Conservation (phyloP, 208 protist species). For the Crithidia thermophila region DNA sequence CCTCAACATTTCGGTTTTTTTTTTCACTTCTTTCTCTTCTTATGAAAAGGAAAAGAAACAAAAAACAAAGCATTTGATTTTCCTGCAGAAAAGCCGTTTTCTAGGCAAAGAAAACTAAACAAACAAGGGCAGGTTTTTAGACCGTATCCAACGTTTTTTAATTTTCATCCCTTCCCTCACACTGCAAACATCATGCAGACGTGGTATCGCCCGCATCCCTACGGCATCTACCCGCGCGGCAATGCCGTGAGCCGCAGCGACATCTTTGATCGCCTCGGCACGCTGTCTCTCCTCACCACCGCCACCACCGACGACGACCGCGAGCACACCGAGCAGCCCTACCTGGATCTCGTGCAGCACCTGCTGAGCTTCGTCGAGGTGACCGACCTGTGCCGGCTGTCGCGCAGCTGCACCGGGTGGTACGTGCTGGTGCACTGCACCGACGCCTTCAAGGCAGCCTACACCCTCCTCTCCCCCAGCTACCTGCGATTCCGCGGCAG, state of each 20-base stretch:
- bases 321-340: constrained; percentile 70
- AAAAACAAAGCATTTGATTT: neutral
- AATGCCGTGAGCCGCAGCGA: constrained; percentile 58
- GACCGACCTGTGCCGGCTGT: constrained; percentile 69
- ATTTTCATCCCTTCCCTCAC: neutral
- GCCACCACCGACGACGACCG: constrained; percentile 50
- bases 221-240: constrained; percentile 81
- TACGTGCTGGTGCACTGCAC: constrained; percentile 84
- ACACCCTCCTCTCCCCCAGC: constrained; percentile 54
- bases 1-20: neutral
- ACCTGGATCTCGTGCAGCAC: constrained; percentile 69
- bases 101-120: too few species aligned
- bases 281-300: constrained; percentile 57
- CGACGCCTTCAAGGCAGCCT: constrained; percentile 81
- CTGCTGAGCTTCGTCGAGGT: constrained; percentile 72
- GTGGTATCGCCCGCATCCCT: constrained; percentile 81
- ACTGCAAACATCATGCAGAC: constrained; percentile 48
- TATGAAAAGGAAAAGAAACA: neutral
- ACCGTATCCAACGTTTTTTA: constrained; percentile 1
- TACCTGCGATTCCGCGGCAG: constrained; percentile 62
- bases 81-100: neutral
- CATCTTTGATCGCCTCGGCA: constrained; percentile 65
- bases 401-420: constrained; percentile 76
- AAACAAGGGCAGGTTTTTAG: constrained; percentile 12
- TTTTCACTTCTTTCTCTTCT: constrained; percentile 10